A percentile compares a stretch with the other conserved stretches of the same genome.
Conservation (phyloP, 208 protist species). For the Phytomonas sp. region DNA sequence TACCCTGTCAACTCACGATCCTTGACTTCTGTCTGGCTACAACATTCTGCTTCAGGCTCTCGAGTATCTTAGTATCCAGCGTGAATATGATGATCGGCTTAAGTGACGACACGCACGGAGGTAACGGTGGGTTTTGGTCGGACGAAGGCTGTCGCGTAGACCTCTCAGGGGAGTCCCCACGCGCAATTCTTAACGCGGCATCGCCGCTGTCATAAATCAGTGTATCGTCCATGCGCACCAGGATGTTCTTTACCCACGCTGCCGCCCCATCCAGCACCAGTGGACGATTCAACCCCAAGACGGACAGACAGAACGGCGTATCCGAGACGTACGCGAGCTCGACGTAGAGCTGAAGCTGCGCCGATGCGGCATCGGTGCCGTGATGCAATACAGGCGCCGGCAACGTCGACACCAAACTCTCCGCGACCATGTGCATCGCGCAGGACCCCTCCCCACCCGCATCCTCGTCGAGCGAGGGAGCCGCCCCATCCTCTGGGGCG, state of each 20-base stretch:
- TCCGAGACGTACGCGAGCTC: conserved; percentile 61
- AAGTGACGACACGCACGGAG: conserved; percentile 24
- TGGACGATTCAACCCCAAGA: conserved; percentile 28
- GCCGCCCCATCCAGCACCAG: conserved; percentile 29
- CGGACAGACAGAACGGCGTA: conserved; percentile 44
- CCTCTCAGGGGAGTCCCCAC: not conserved
- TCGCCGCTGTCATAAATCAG: conserved; percentile 58
- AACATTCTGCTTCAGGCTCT: conserved; percentile 15
- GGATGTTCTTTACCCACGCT: conserved; percentile 45
- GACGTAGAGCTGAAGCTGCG: conserved; percentile 26
- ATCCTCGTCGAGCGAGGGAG: conserved; percentile 6
- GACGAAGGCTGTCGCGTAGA: not conserved
- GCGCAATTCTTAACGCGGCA: conserved; percentile 16
- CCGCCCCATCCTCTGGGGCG: conserved; percentile 3
- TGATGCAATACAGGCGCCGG: conserved; percentile 9
- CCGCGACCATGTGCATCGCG: conserved; percentile 21
- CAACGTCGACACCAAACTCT: conserved; percentile 17
- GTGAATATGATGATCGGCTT: conserved; percentile 46
- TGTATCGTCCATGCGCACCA: conserved; percentile 49
- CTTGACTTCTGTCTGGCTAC: conserved; percentile 1
- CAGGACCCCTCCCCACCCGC: not conserved
- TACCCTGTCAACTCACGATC: not conserved
- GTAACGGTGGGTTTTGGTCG: conserved; percentile 4
- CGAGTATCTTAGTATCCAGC: conserved; percentile 28
- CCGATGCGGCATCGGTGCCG: conserved; percentile 1